Conservation (phyloP, 179 eudicot species). For the Amaranthus tricolor region DNA sequence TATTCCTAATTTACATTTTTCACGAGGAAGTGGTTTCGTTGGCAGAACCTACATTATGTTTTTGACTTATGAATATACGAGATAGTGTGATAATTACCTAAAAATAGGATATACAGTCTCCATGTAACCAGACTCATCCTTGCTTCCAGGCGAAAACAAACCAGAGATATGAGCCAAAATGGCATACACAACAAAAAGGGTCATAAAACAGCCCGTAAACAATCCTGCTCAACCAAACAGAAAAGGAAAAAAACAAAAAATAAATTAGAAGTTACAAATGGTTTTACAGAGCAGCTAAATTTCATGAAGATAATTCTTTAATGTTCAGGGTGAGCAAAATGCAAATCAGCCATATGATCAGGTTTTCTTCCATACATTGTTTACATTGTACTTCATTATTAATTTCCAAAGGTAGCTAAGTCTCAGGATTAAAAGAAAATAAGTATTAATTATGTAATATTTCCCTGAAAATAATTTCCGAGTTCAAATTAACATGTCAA, state of each 20-base stretch:
- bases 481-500: slow-evolving; percentile 10
- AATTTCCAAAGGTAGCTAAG: too few species aligned
- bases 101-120: slow-evolving; percentile 91
- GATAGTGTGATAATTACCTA: slow-evolving; percentile 45
- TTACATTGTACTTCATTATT: background rate
- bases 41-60: too few species aligned
- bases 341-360: background rate
- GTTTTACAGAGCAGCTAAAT: background rate
- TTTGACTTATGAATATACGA: background rate
- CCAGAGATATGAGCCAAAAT: slow-evolving; percentile 82
- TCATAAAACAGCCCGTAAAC: slow-evolving; percentile 86
- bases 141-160: slow-evolving; percentile 53
- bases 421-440: background rate
- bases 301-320: background rate
- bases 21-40: too few species aligned
- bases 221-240: slow-evolving; percentile 52
- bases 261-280: background rate
- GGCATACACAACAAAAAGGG: slow-evolving; percentile 73
- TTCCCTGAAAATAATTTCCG: background rate
- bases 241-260: slow-evolving; percentile 3
- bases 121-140: slow-evolving; percentile 55
- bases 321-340: background rate
- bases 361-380: background rate
- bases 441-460: too few species aligned
- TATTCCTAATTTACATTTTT: too few species aligned